These are phyloP conservation scores for Medicago arabica DNA, from an alignment of 306 rosid genomes.

Conservation along the genomic window DNA sequence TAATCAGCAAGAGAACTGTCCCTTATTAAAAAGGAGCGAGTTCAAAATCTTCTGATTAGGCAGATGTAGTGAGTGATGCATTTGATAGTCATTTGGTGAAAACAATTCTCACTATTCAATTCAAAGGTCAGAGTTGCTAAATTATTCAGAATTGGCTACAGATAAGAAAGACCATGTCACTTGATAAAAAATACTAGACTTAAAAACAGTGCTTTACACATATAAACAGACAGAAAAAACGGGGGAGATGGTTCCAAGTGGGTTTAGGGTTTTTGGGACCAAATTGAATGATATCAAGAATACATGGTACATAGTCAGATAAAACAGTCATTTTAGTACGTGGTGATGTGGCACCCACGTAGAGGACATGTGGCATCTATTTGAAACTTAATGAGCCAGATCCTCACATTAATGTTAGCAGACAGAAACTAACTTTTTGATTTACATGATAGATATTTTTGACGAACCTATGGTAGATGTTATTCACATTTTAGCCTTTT, in stretches of 20 bases:
- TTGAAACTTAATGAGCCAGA: background rate
- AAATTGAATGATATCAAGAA: background rate
- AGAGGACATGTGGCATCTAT: background rate
- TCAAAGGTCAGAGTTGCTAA: background rate
- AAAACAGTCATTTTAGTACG: background rate
- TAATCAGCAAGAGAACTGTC: constrained; percentile 23
- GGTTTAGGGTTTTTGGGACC: background rate
- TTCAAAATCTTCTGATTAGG: background rate
- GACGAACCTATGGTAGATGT: background rate
- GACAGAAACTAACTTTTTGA: background rate
- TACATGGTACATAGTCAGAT: background rate
- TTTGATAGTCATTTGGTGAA: constrained; percentile 26
- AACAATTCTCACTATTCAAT: constrained; percentile 5
- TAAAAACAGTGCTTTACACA: constrained; percentile 48
- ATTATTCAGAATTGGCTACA: background rate
- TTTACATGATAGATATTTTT: background rate
- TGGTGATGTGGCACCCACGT: background rate
- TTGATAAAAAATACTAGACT: constrained; percentile 2
- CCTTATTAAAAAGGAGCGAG: background rate
- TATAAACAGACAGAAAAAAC: background rate
- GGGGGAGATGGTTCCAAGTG: background rate
- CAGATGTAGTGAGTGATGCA: background rate
- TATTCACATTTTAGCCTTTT: background rate
- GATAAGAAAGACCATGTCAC: background rate
- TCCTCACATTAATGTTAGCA: background rate